Evolutionary conservation across 768 basidiomycete species (phyloP).

Genomic region (Mycena alexandri): DNA sequence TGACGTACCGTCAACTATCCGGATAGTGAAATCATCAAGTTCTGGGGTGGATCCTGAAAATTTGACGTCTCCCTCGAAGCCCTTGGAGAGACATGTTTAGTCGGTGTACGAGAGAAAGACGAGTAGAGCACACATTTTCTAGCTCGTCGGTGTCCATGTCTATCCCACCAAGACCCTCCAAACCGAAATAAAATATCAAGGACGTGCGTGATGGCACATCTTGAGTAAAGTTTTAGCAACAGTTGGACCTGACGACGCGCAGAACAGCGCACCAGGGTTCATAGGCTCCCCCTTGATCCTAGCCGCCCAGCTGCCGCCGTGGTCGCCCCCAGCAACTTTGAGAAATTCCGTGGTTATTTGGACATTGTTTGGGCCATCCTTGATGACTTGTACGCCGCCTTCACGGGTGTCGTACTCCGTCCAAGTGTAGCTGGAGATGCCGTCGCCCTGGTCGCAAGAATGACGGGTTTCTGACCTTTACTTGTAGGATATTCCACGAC

Average conservation of each 20-base stretch:
- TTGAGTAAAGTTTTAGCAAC: slow-evolving; percentile 36
- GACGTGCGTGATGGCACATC: slow-evolving; percentile 74
- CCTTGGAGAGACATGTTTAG: slow-evolving; percentile 59
- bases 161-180: slow-evolving; percentile 88
- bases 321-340: slow-evolving; percentile 84
- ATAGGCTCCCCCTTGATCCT: slow-evolving; percentile 87
- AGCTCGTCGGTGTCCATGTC: slow-evolving; percentile 84
- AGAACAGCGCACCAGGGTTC: slow-evolving; percentile 62
- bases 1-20: slow-evolving; percentile 78
- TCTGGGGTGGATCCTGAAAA: slow-evolving; percentile 83
- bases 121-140: slow-evolving; percentile 69
- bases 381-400: slow-evolving; percentile 87
- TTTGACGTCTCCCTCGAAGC: slow-evolving; percentile 75
- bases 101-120: slow-evolving; percentile 1
- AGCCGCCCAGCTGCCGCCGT: slow-evolving; percentile 92
- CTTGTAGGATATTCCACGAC: slow-evolving; percentile 24
- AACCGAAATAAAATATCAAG: slow-evolving; percentile 86
- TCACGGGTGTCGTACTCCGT: slow-evolving; percentile 88
- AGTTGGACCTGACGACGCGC: not conserved
- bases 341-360: slow-evolving; percentile 87
- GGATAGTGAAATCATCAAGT: slow-evolving; percentile 85
- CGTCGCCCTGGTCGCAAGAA: slow-evolving; percentile 90
- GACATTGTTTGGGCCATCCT: slow-evolving; percentile 87
- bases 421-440: slow-evolving; percentile 87
- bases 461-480: slow-evolving; percentile 75